Evolutionary conservation across 2,329 filamentous ascomycete species (phyloP), one percentile per base, ranked within the genome.

Genomic region (Fusarium drepaniforme): DNA sequence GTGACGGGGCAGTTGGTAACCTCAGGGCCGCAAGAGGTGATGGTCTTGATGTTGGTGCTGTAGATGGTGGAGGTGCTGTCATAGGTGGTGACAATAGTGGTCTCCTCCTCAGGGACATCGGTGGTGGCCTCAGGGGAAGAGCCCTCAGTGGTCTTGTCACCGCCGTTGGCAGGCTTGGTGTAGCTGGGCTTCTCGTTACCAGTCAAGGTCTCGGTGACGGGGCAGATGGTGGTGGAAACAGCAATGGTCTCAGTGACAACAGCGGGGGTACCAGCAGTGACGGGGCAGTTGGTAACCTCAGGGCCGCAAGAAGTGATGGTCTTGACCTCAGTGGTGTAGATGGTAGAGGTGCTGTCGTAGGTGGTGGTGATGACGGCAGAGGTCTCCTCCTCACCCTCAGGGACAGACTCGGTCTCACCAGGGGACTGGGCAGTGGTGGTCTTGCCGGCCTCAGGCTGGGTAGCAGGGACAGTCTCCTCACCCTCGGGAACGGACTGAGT

Each of bases 1-100:
- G 82, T 78, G 69, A 84, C 85, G 21, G 88, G 88, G 84, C 88
- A 90, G 82, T 88, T 82, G 42, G 83, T 82, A 42, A 85, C 80
- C 40, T 81, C 82, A 51, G 82, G 67, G 18, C 80, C 83, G 76
- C 85, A 86, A 73, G 82, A 85, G 69, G 83, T 75, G 68, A 77
- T 61, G 44, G 73, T 70, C 40, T 76, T 74, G 68, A 75, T 77
- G 40, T 79, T 78, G 40, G 79, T 81, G 73, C 80, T 83, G 72
- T 80, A 76, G 30, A 83, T 83, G 67, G 80, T 76, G 25, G 78
- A 75, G 66, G 68, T 71, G 68, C 70, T 72, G 67, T 75, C 72
- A 40, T 81, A 81, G 40, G 85, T 83, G 8, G 79, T 80, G 46
- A 80, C 79, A 60, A 78, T 73, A 58, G 73, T 76, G 51, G 74